Evolutionary conservation across 495 filamentous ascomycete species (phyloP), one percentile per base, ranked within the genome.

Genomic region (Usnea hakonensis): DNA sequence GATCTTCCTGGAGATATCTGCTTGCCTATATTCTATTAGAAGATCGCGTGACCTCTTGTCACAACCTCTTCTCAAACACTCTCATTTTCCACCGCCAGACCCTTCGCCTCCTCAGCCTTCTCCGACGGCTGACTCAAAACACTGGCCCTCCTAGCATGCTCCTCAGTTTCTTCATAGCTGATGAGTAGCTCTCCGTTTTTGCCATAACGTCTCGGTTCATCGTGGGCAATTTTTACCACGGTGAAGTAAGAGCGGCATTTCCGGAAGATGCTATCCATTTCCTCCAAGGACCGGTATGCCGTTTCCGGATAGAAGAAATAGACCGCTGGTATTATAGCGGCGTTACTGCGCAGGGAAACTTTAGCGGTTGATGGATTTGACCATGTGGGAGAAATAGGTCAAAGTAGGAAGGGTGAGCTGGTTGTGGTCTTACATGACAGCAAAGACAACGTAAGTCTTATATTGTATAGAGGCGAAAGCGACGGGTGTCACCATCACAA

Each of bases 231-330:
- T 46, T 74, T 67, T 5, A 91, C 87, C 30, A 89, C 81, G 14
- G 76, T 73, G 65, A 89, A 84, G 58, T 71, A 79, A 9, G 76
- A 78, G 44, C 64, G 58, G 55, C 76, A 78, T 71, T 87, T 89
- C 70, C 78, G 81, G 81, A 91, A 91, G 65, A 91, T 88, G 64
- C 74, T 75, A 69, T 90, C 87, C 81, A 90, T 86, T 69, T 90
- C 87, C 65, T 91, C 88, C 30, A 91, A 77, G 5, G 83, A 86
- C 36, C 87, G 85, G 69, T 83, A 84, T 23, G 85, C 84, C 5
- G 88, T 91, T 70, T 90, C 87, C 0, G 87, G 87, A 70, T 87
- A 89, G 81, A 90, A 87, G 78, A 88, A 87, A 74, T 86, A 89
- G 56, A 87, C 79, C 8, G 82, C 76, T 0, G 85, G 86, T 59